Evolutionary conservation across 1,284 basidiomycete species (phyloP).

Genomic region (Tremellales sp.): DNA sequence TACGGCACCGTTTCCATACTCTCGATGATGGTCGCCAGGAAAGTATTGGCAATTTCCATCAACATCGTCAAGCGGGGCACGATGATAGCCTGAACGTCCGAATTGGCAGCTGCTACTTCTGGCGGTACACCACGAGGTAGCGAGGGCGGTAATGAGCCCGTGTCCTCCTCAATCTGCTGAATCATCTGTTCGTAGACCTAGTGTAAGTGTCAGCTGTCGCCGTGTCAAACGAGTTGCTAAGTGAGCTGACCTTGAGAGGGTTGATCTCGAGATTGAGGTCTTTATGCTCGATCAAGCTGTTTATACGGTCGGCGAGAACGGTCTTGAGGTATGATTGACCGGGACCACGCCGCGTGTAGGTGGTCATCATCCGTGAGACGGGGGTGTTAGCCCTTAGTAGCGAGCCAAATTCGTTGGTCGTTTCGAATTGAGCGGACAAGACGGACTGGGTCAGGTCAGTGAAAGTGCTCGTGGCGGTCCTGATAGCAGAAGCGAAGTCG

Average conservation of each 20-base stretch:
- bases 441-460: slow-evolving; percentile 64
- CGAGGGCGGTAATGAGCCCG: slow-evolving; percentile 80
- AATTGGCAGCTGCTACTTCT: slow-evolving; percentile 86
- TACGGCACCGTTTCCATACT: slow-evolving; percentile 97
- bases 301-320: slow-evolving; percentile 94
- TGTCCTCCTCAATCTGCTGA: slow-evolving; percentile 95
- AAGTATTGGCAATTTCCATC: slow-evolving; percentile 98
- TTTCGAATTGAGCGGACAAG: slow-evolving; percentile 96
- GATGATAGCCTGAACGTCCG: slow-evolving; percentile 95
- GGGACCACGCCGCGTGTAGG: slow-evolving; percentile 94
- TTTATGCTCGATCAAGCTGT: slow-evolving; percentile 96
- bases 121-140: slow-evolving; percentile 87
- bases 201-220: background rate
- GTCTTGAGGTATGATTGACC: slow-evolving; percentile 97
- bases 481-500: background rate
- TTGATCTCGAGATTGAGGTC: slow-evolving; percentile 98
- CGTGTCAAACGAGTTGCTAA: background rate
- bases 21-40: slow-evolving; percentile 95
- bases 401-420: slow-evolving; percentile 94
- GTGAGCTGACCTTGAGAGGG: slow-evolving; percentile 76
- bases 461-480: background rate
- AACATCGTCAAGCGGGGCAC: slow-evolving; percentile 93
- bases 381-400: slow-evolving; percentile 96
- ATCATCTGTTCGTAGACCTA: slow-evolving; percentile 98
- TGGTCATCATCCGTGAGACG: slow-evolving; percentile 99